Conservation (phyloP, 2,329 filamentous ascomycete species). For the Lasiodiplodia gonubiensis region DNA sequence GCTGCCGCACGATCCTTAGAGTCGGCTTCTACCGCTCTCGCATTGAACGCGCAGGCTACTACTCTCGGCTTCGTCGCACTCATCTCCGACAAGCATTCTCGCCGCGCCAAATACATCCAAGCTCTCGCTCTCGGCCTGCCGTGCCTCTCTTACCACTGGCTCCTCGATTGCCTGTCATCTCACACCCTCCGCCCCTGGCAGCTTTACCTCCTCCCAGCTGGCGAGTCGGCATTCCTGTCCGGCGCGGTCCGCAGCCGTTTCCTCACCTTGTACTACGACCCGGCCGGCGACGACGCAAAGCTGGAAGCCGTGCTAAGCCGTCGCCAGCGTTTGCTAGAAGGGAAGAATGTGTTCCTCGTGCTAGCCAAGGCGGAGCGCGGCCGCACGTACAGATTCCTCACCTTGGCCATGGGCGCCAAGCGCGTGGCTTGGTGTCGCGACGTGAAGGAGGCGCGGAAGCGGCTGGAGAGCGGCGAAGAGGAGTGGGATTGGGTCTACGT, state of each 20-base stretch:
- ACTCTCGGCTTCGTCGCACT: slow-evolving; percentile 79
- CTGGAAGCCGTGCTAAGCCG: slow-evolving; percentile 39
- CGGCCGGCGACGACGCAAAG: slow-evolving; percentile 55
- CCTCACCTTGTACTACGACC: slow-evolving; percentile 62
- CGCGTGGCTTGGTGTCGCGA: slow-evolving; percentile 69
- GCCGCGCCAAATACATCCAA: slow-evolving; percentile 92
- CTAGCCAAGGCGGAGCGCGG: slow-evolving; percentile 64
- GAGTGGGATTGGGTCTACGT: slow-evolving; percentile 83
- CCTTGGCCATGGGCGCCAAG: slow-evolving; percentile 75
- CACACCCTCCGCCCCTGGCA: slow-evolving; percentile 72
- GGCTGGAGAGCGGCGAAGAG: slow-evolving; percentile 55
- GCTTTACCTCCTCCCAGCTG: slow-evolving; percentile 83
- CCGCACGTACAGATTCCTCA: slow-evolving; percentile 74
- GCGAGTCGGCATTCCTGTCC: slow-evolving; percentile 76
- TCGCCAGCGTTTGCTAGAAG: slow-evolving; percentile 67
- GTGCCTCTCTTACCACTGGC: slow-evolving; percentile 82
- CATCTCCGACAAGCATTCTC: slow-evolving; percentile 83
- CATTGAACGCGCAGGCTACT: slow-evolving; percentile 59
- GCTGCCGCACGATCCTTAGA: background rate
- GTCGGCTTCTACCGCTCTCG: slow-evolving; percentile 46
- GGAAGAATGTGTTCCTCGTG: slow-evolving; percentile 73
- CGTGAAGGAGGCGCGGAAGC: slow-evolving; percentile 66
- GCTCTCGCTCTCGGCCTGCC: slow-evolving; percentile 88
- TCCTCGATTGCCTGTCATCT: slow-evolving; percentile 71
- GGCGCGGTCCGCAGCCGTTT: slow-evolving; percentile 78